These are phyloP conservation scores for Quercus agrifolia DNA, from an alignment of 306 rosid species.

Conservation along the genomic window DNA sequence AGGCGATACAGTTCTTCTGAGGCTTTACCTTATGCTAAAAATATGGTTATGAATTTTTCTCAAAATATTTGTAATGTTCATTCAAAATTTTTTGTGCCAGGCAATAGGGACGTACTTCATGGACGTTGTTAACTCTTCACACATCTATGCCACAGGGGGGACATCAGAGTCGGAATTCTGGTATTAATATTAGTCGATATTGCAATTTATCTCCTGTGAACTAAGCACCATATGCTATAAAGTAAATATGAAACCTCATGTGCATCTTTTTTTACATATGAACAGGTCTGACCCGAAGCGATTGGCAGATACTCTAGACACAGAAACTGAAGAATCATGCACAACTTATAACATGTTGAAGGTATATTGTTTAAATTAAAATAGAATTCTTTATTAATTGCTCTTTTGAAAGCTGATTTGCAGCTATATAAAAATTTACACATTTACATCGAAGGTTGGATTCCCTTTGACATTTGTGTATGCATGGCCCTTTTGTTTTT, in stretches of 20 bases:
- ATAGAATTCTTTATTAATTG: not conserved
- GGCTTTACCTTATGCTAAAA: not conserved
- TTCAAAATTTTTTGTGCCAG: conserved; percentile 36
- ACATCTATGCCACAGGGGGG: conserved; percentile 98
- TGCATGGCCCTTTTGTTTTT: not conserved
- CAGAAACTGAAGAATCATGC: conserved; percentile 89
- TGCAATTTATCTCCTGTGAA: conserved; percentile 17
- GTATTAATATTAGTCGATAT: conserved; percentile 38
- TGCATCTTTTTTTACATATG: not conserved
- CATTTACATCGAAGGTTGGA: not conserved
- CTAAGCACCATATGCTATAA: conserved; percentile 3
- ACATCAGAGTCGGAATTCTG: conserved; percentile 76
- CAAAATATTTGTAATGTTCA: conserved; percentile 10
- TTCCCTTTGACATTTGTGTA: not conserved
- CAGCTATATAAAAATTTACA: not conserved
- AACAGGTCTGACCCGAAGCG: conserved; percentile 68
- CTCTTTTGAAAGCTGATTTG: no score
- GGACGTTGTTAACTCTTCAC: conserved; percentile 81
- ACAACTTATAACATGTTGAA: conserved; percentile 92
- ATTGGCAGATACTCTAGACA: conserved; percentile 39
- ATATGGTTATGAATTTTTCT: not conserved
- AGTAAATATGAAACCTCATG: not conserved
- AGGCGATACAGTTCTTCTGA: not conserved
- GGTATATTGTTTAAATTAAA: conserved; percentile 29
- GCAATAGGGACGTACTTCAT: conserved; percentile 75